These are phyloP conservation scores for Boletales sp. DNA, from an alignment of 768 basidiomycete genomes.

Conservation along the genomic window DNA sequence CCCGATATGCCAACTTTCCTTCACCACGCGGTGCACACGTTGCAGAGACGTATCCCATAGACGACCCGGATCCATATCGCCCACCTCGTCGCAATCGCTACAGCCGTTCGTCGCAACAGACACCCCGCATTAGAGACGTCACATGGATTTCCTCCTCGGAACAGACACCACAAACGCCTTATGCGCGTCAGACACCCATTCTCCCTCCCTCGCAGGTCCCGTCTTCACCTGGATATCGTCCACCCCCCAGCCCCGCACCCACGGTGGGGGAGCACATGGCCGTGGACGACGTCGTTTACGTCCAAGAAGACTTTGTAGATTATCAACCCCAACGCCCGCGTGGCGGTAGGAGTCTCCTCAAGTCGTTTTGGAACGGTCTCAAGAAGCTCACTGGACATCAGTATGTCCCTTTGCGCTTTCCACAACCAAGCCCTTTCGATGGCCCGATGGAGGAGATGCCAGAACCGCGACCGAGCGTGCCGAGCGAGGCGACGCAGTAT, in stretches of 20 bases:
- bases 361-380: constrained; percentile 32
- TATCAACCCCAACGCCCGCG: constrained; percentile 8
- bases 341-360: constrained; percentile 18
- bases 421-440: not conserved
- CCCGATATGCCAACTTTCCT: constrained; percentile 14
- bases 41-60: constrained; percentile 8
- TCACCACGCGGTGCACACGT: constrained; percentile 24
- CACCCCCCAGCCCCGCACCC: constrained; percentile 20
- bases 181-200: constrained; percentile 5
- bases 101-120: constrained; percentile 14
- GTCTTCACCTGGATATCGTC: constrained; percentile 11
- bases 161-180: constrained; percentile 10
- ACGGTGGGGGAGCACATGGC: constrained; percentile 31
- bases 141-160: constrained; percentile 22
- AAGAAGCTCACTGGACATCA: constrained; percentile 26
- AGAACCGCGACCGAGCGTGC: not conserved
- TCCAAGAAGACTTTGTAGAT: not conserved
- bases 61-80: constrained; percentile 10
- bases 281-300: constrained; percentile 17
- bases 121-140: constrained; percentile 21
- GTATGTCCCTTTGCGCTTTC: constrained; percentile 3
- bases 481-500: constrained; percentile 14
- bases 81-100: constrained; percentile 19
- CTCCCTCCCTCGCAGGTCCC: constrained; percentile 1
- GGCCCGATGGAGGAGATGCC: constrained; percentile 6